Evolutionary conservation across 176 grass and related monocot genomes (phyloP), one percentile per base, ranked within the genome.

Genomic region (Paspalum notatum): DNA sequence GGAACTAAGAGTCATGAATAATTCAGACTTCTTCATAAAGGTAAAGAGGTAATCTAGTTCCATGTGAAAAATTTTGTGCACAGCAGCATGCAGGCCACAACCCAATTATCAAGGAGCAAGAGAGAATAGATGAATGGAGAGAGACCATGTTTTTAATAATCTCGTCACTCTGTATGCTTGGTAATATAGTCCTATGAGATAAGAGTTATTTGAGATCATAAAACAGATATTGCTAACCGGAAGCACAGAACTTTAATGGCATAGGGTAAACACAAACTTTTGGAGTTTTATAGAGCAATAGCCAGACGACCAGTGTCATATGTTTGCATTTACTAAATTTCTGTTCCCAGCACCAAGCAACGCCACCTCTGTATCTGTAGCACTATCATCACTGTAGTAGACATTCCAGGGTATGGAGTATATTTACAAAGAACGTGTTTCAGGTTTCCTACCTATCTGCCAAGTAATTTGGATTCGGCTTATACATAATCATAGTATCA

Each of bases 1-100:
- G 51, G 58, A 91, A 77, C 47, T 26, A 56, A 51, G 62, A 44
- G 66, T 84, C 64, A 85, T 51, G 66, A 11, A 74, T 21, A 45
- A 74, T 61, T 69, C 42, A 11, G 43, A 17, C 39, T 50, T 50
- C 32, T 62, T 61, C 70, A 12, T 16, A 76, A 68, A 76, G 1
- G 32, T 32, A 32, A 32, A 32, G 1, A 32, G 44, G 64, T 52
- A 76, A 71, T 82, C 15, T 75, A 64, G 47, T 63, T 66, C 14
- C 20, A 82, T 40, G 43, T 7, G 12, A 68, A 12, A 74, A 21
- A 20, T 49, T 81, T 20, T 40, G 11, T 39, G 14, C 39, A 75
- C 60, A 49, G 42, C 42, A 59, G 52, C 12, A 60, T 45, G 12
- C 7, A 76, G 41, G 10, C 20, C 55, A 45, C 39, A 61, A 20